Evolutionary conservation across 2,329 filamentous ascomycete species (phyloP).

Genomic region (Lecanoromycetidae sp.): DNA sequence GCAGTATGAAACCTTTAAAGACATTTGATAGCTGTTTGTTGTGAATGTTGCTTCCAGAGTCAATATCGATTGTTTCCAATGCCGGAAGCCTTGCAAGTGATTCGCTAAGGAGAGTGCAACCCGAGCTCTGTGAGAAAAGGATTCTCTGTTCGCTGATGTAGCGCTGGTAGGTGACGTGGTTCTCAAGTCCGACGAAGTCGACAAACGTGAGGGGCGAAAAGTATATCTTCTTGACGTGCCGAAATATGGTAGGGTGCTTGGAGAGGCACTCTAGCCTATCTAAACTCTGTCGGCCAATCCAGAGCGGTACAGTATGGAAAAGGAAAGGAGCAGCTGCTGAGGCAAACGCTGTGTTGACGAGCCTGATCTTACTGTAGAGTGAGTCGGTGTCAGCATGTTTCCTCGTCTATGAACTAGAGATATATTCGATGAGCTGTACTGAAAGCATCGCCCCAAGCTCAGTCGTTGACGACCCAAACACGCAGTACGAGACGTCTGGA

Average conservation of each 20-base stretch:
- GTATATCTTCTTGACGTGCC: background rate
- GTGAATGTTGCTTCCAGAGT: background rate
- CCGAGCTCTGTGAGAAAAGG: background rate
- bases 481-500: too few relatives aligned
- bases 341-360: background rate
- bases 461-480: too few relatives aligned
- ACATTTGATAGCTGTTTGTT: background rate
- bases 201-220: slow-evolving; percentile 4
- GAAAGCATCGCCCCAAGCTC: too few relatives aligned
- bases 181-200: background rate
- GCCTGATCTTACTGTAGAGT: background rate
- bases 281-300: slow-evolving; percentile 2
- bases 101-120: background rate
- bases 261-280: slow-evolving; percentile 2
- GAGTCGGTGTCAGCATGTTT: too few relatives aligned
- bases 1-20: background rate
- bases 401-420: too few relatives aligned
- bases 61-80: background rate
- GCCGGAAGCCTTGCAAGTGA: background rate
- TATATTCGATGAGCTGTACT: too few relatives aligned
- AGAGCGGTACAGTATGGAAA: slow-evolving; percentile 6
- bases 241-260: background rate
- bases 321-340: background rate
- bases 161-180: background rate
- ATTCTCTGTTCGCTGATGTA: background rate